phyloP scores from a whole-genome alignment of 2,329 filamentous ascomycete species.

The Endocalyx cinctus region DNA sequence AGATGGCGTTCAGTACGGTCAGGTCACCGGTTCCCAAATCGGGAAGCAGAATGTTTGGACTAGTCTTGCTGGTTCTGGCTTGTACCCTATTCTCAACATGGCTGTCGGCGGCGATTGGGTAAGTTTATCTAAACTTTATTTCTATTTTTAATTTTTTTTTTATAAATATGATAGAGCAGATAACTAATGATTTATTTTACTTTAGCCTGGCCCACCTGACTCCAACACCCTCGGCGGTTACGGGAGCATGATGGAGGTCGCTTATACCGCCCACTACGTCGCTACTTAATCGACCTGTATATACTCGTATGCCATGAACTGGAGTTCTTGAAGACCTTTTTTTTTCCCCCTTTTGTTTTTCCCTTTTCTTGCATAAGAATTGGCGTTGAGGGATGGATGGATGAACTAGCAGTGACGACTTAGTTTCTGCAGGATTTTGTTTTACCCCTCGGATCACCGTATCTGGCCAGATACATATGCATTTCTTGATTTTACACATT shows the following conservation, averaged over 20 bases:
- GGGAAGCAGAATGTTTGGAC: conserved; percentile 38
- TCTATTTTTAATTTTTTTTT: conserved; percentile 3
- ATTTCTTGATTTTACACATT: too few species aligned
- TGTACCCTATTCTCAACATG: conserved; percentile 45
- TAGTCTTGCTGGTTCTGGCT: conserved; percentile 35
- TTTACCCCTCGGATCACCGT: too few species aligned
- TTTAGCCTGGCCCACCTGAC: conserved; percentile 46
- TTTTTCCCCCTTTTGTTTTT: too few species aligned
- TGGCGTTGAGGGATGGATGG: too few species aligned
- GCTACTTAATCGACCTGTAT: too few species aligned
- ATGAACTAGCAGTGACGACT: too few species aligned
- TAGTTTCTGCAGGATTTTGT: too few species aligned
- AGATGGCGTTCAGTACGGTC: conserved; percentile 40
- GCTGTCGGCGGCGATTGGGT: conserved; percentile 41
- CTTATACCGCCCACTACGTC: conserved; percentile 39
- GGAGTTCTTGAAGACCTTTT: too few species aligned
- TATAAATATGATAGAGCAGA: conserved; percentile 8
- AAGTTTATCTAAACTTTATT: conserved; percentile 21
- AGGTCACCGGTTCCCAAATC: conserved; percentile 37
- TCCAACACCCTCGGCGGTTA: conserved; percentile 38
- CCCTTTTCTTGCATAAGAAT: too few species aligned
- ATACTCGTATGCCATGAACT: too few species aligned
- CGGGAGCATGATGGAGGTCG: conserved; percentile 47
- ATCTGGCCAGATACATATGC: too few species aligned
- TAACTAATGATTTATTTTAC: background rate